Evolutionary conservation across 2,329 filamentous ascomycete species (phyloP), one percentile per base, ranked within the genome.

Genomic region (Epichloe brachyelytri): DNA sequence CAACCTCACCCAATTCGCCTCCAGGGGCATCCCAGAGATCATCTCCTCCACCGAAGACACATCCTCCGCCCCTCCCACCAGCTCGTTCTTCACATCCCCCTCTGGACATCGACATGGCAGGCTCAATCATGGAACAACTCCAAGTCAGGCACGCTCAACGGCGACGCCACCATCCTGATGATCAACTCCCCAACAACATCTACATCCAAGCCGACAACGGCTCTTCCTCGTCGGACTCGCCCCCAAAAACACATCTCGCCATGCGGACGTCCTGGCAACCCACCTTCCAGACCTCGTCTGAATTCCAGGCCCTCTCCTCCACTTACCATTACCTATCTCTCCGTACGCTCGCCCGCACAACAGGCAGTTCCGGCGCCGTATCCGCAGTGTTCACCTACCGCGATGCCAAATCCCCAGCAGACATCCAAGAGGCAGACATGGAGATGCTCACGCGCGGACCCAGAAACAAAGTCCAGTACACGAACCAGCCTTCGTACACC

Each of bases 401-500:
- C 20, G 63, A 69, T 51, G 54, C 58, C 17, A 59, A 64, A 8
- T 59, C 66, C 5, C 63, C 70, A 4, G 60, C 63, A 3, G 51
- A 64, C 17, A 66, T 77, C 14, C 45, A 46, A 46, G 45, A 46
- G 30, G 45, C 45, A 4, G 75, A 79, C 57, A 64, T 79, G 26
- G 76, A 79, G 62, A 67, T 78, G 46, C 65, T 76, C 46, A 78
- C 76, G 2, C 60, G 63, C 26, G 73, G 74, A 51, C 68, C 71
- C 1, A 63, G 59, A 22, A 57, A 71, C 51, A 63, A 63, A 38
- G 63, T 78, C 38, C 73, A 77, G 54, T 82, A 79, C 63, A 82
- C 79, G 14, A 83, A 83, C 60, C 79, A 83, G 60, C 79, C 79
- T 0, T 68, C 75, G 0, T 72, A 75, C 51, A 71, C 46, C 6